Conservation (phyloP, 345 rosid species). For the Stellera chamaejasme region DNA sequence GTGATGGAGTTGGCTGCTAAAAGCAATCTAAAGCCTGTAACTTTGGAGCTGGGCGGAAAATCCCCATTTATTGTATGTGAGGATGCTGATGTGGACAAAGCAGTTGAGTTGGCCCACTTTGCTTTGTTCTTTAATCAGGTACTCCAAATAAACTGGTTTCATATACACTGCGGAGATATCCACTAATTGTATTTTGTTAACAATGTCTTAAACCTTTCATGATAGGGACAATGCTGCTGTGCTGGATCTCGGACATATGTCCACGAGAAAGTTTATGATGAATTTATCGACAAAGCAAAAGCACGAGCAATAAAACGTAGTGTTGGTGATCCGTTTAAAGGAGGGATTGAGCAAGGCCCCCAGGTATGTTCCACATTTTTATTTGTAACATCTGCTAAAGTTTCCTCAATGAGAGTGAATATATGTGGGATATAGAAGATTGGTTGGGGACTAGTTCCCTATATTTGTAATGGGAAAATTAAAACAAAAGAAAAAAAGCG, state of each 20-base stretch:
- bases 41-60: slow-evolving; percentile 97
- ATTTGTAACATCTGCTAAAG: too few species aligned
- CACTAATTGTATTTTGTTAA: background rate
- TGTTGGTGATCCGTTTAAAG: slow-evolving; percentile 90
- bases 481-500: too few species aligned
- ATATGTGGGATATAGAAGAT: too few species aligned
- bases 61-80: slow-evolving; percentile 91
- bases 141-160: slow-evolving; percentile 3
- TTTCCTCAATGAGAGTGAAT: too few species aligned
- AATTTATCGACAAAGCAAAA: slow-evolving; percentile 82
- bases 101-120: slow-evolving; percentile 72
- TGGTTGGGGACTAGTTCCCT: too few species aligned
- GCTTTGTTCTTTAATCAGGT: slow-evolving; percentile 97
- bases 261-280: slow-evolving; percentile 74
- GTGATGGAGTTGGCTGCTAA: slow-evolving; percentile 63
- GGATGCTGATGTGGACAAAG: slow-evolving; percentile 89
- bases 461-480: too few species aligned
- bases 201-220: background rate
- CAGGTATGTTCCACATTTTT: slow-evolving; percentile 41
- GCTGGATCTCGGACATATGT: slow-evolving; percentile 97
- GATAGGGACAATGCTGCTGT: slow-evolving; percentile 87
- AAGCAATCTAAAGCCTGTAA: slow-evolving; percentile 88
- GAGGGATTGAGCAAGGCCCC: slow-evolving; percentile 87
- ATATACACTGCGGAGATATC: background rate
- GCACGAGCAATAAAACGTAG: slow-evolving; percentile 54